A percentile compares a stretch with the other conserved stretches of the same genome.
phyloP scores from a whole-genome alignment of 2,329 filamentous ascomycete species.

The Diplodia seriata region DNA sequence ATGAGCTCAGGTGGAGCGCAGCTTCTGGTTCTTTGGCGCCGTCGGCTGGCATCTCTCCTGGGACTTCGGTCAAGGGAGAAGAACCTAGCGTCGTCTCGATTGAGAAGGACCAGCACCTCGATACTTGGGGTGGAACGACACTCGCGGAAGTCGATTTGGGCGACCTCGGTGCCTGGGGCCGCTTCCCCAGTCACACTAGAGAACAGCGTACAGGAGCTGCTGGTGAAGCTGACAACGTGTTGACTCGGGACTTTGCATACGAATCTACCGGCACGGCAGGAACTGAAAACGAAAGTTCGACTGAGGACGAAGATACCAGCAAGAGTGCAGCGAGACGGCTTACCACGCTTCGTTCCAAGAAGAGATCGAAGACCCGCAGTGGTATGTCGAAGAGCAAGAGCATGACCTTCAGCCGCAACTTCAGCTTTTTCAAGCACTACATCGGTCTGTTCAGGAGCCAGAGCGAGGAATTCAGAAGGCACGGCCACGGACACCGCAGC shows the following conservation, averaged over 20 bases:
- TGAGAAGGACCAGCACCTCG: background rate
- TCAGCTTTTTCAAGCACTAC: conserved; percentile 54
- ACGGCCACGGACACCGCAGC: conserved; percentile 54
- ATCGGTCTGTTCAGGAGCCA: conserved; percentile 51
- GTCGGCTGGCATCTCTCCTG: background rate
- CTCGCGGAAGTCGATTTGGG: conserved; percentile 11
- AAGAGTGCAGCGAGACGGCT: conserved; percentile 11
- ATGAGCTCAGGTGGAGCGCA: background rate
- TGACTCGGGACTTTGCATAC: conserved; percentile 53
- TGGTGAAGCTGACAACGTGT: conserved; percentile 47
- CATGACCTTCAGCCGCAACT: conserved; percentile 50
- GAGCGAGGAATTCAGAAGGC: conserved; percentile 47
- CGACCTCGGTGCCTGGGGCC: conserved; percentile 51
- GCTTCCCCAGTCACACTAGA: conserved; percentile 57
- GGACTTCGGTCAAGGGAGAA: background rate
- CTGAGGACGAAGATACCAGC: conserved; percentile 40
- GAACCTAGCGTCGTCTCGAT: background rate
- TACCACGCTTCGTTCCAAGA: conserved; percentile 12
- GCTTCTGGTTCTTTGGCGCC: background rate
- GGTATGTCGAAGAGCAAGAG: conserved; percentile 45
- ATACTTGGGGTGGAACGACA: conserved; percentile 12
- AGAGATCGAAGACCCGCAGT: conserved; percentile 30
- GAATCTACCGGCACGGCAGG: conserved; percentile 41
- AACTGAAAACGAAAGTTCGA: conserved; percentile 34
- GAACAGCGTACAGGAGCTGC: conserved; percentile 50